A percentile compares a stretch with the other conserved stretches of the same genome.
Evolutionary conservation across 2,329 filamentous ascomycete genomes (phyloP).

Genomic region (Monilinia fructigena): DNA sequence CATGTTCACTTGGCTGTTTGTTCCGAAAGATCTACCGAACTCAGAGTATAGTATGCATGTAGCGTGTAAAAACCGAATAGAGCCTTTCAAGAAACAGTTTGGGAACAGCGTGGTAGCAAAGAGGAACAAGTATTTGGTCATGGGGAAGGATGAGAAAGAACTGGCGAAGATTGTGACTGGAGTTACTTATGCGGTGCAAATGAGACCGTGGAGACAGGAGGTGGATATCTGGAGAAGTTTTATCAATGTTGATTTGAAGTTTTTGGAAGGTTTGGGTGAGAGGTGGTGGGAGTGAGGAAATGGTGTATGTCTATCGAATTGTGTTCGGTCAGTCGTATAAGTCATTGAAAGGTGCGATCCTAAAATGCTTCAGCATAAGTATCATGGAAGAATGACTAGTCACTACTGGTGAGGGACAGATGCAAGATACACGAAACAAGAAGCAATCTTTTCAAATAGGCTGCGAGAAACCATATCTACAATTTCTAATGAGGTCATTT

Average conservation of each 20-base stretch:
- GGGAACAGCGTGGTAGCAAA: conserved; percentile 44
- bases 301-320: not conserved
- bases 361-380: not conserved
- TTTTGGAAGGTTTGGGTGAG: conserved; percentile 46
- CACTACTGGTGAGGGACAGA: not conserved
- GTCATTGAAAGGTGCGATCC: not conserved
- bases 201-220: conserved; percentile 50
- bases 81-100: conserved; percentile 37
- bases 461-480: not conserved
- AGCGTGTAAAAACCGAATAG: conserved; percentile 34
- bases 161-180: conserved; percentile 43
- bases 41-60: conserved; percentile 48
- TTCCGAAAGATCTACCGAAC: conserved; percentile 48
- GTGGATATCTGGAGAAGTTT: conserved; percentile 53
- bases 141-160: conserved; percentile 46
- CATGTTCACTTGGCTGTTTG: conserved; percentile 49
- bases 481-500: not conserved
- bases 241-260: conserved; percentile 47
- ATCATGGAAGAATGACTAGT: not conserved
- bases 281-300: conserved; percentile 16
- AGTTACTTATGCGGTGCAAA: conserved; percentile 48
- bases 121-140: conserved; percentile 48
- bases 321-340: not conserved
- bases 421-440: not conserved
- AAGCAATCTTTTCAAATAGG: not conserved